These are phyloP conservation scores for Aspergillus sp. DNA, from an alignment of 2,329 filamentous ascomycete species.

Conservation along the genomic window DNA sequence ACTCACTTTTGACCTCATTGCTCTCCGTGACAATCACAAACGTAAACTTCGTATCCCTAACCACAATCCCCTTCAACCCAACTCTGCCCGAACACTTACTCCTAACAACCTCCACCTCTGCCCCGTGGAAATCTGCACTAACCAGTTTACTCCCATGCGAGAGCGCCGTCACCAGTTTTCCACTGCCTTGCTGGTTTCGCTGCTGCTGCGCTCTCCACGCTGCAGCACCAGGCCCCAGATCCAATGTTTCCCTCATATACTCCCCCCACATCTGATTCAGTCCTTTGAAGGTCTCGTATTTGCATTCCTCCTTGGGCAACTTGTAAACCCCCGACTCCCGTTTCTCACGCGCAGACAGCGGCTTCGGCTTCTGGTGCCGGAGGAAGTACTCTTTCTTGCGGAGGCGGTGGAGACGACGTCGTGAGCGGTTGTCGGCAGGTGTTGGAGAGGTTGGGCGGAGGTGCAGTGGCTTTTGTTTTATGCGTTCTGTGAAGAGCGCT, in stretches of 20 bases:
- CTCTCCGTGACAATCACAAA: constrained; percentile 78
- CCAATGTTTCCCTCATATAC: constrained; percentile 82
- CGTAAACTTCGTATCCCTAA: constrained; percentile 81
- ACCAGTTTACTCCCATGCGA: constrained; percentile 62
- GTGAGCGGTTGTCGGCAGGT: constrained; percentile 50
- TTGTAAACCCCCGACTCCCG: constrained; percentile 71
- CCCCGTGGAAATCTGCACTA: constrained; percentile 89
- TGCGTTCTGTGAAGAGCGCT: constrained; percentile 76
- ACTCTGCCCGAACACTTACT: constrained; percentile 80
- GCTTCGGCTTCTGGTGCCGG: constrained; percentile 57
- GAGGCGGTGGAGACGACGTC: constrained; percentile 54
- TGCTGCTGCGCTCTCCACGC: constrained; percentile 9
- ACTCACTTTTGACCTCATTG: constrained; percentile 67
- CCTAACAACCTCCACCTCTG: constrained; percentile 75
- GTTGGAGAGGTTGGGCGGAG: constrained; percentile 74
- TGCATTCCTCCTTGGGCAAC: constrained; percentile 66
- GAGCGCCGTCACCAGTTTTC: constrained; percentile 55
- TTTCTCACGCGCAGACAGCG: constrained; percentile 78
- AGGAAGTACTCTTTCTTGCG: constrained; percentile 48
- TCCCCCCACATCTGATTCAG: constrained; percentile 77
- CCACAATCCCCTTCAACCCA: constrained; percentile 79
- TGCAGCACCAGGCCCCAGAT: constrained; percentile 45
- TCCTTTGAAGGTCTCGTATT: constrained; percentile 74
- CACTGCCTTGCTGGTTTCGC: not conserved
- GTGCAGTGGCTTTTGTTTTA: constrained; percentile 77